Conservation (phyloP, 805 yeast genomes). For the Kodamaea nitidulidarum region DNA sequence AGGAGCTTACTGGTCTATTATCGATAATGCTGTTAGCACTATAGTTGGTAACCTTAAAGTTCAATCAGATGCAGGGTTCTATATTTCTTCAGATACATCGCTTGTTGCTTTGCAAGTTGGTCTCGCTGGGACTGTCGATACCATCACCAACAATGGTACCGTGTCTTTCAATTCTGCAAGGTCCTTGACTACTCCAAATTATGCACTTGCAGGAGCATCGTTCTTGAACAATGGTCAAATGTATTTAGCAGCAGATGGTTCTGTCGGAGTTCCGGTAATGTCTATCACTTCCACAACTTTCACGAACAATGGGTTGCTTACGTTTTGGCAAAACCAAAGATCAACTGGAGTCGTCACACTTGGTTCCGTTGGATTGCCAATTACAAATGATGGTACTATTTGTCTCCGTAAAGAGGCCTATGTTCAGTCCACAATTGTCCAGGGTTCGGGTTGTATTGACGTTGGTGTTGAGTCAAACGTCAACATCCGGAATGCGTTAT, state of each 20-base stretch:
- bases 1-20: constrained; percentile 18
- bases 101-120: constrained; percentile 9
- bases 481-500: constrained; percentile 9
- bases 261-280: constrained; percentile 10
- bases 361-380: constrained; percentile 10
- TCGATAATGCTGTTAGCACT: constrained; percentile 12
- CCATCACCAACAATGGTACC: constrained; percentile 18
- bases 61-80: constrained; percentile 15
- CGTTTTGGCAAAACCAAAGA: constrained; percentile 20
- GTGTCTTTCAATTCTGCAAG: constrained; percentile 14
- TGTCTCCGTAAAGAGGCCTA: constrained; percentile 23
- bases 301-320: constrained; percentile 19
- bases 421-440: constrained; percentile 19
- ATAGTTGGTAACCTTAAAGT: constrained; percentile 14
- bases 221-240: constrained; percentile 12
- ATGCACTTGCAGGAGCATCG: constrained; percentile 7
- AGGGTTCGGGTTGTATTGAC: constrained; percentile 26
- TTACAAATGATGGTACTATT: constrained; percentile 16
- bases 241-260: constrained; percentile 12
- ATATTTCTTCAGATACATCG: constrained; percentile 11
- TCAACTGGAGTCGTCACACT: constrained; percentile 17
- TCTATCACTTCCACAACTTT: constrained; percentile 9
- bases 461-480: constrained; percentile 13
- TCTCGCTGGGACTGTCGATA: constrained; percentile 11
- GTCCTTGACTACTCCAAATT: constrained; percentile 11